Conservation (phyloP, 179 eudicot species). For the Amaranthus tricolor region DNA sequence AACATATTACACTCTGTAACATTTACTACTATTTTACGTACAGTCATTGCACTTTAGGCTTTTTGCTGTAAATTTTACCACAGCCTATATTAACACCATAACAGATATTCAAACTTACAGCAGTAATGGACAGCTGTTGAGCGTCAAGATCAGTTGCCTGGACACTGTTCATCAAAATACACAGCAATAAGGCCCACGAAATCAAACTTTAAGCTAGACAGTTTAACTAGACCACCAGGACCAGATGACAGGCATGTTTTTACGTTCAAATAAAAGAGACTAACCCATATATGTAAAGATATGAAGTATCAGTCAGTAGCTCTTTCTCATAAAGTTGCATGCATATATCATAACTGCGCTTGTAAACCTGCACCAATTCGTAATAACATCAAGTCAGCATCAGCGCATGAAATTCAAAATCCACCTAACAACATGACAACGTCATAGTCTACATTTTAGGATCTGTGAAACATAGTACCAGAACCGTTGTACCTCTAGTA, state of each 20-base stretch:
- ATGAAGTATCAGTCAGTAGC: conserved; percentile 73
- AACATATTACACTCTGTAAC: not conserved
- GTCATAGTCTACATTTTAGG: too few species aligned
- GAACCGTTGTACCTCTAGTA: conserved; percentile 49
- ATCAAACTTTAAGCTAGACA: not conserved
- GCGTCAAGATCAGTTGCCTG: conserved; percentile 71
- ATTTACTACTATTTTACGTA: too few species aligned
- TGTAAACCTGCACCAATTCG: conserved; percentile 62
- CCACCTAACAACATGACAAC: not conserved
- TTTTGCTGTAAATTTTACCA: not conserved
- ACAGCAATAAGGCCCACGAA: conserved; percentile 11
- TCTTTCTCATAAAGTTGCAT: conserved; percentile 91
- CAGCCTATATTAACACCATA: not conserved
- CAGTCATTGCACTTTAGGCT: not conserved
- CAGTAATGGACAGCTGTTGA: conserved; percentile 83
- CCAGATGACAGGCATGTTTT: not conserved
- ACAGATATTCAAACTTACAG: conserved; percentile 53
- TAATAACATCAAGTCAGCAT: not conserved
- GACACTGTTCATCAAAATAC: conserved; percentile 48
- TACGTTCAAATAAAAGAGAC: conserved; percentile 20
- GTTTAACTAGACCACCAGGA: conserved; percentile 8
- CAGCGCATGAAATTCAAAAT: conserved; percentile 6
- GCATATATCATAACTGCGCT: conserved; percentile 84
- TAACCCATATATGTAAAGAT: conserved; percentile 86
- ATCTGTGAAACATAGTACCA: not conserved